phyloP scores from a whole-genome alignment of 164 flowering plant genomes.

The Berberis thunbergii region DNA sequence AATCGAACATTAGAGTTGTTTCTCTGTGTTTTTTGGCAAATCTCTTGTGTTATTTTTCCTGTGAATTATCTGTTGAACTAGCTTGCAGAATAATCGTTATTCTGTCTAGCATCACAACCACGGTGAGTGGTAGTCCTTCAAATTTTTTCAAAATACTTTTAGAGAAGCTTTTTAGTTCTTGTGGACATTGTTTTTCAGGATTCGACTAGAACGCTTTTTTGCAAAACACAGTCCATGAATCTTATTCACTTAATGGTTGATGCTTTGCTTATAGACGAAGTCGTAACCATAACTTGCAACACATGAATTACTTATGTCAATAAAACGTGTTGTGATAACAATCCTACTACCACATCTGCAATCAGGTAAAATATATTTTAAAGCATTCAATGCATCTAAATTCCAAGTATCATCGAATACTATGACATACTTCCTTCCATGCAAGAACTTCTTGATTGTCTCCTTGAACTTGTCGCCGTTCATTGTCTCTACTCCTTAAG shows the following conservation, averaged over 20 bases:
- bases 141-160: not conserved
- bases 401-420: slow-evolving; percentile 5
- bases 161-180: not conserved
- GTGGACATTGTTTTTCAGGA: not conserved
- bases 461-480: too few relatives aligned
- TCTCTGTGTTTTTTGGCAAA: too few relatives aligned
- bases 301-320: not conserved
- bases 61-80: too few relatives aligned
- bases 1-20: too few relatives aligned
- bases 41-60: too few relatives aligned
- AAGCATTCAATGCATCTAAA: not conserved
- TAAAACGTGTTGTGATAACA: not conserved
- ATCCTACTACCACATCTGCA: slow-evolving; percentile 1
- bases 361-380: not conserved
- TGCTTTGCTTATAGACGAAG: not conserved
- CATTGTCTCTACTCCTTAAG: not conserved
- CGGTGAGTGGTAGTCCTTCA: not conserved
- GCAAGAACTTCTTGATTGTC: not conserved
- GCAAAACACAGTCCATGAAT: slow-evolving; percentile 2
- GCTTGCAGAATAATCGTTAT: too few relatives aligned
- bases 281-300: not conserved
- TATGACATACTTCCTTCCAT: not conserved
- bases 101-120: not conserved
- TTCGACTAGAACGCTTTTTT: not conserved
- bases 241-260: not conserved